Evolutionary conservation across 1,139 yeast genomes (phyloP), one percentile per base, ranked within the genome.

Genomic region (Debaryomyces psychrophilus): DNA sequence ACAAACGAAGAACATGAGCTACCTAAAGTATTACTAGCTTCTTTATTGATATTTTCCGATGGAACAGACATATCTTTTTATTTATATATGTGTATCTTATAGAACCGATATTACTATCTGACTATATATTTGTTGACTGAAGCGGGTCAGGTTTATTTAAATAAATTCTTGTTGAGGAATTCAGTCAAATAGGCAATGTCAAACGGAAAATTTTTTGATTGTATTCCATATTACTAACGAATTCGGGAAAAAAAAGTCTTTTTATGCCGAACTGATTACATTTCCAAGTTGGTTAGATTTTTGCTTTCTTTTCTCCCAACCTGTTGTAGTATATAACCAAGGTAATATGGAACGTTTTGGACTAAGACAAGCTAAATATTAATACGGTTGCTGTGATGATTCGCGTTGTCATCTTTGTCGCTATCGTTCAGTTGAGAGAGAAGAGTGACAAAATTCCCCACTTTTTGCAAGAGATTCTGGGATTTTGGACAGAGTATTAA

Each of bases 1-100:
- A 17, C 18, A 9, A 27, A 38, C 20, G 34, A 38, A 23, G 41
- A 38, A 28, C 35, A 38, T 4, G 35, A 31, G 9, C 36, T 33
- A 8, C 20, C 36, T 11, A 33, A 20, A 29, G 33, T 11, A 33
- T 18, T 23, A 23, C 12, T 35, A 5, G 15, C 14, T 12, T 35
- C 28, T 17, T 35, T 35, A 8, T 14, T 23, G 5, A 12, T 23
- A 23, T 14, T 23, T 7, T 35, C 38, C 11, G 28, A 8, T 22
- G 38, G 20, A 12, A 25, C 27, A 4, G 38, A 35, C 38, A 35
- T 35, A 22, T 4, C 11, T 5, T 11, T 14, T 28, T 8, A 31
- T 28, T 7, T 28, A 28, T 12, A 9, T 31, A 17, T 12, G 9
- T 18, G 12, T 11, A 33, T 8, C 17, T 5, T 18, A 33, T 20